phyloP scores from a whole-genome alignment of 257 asterid species.

The Leonotis leonurus region DNA sequence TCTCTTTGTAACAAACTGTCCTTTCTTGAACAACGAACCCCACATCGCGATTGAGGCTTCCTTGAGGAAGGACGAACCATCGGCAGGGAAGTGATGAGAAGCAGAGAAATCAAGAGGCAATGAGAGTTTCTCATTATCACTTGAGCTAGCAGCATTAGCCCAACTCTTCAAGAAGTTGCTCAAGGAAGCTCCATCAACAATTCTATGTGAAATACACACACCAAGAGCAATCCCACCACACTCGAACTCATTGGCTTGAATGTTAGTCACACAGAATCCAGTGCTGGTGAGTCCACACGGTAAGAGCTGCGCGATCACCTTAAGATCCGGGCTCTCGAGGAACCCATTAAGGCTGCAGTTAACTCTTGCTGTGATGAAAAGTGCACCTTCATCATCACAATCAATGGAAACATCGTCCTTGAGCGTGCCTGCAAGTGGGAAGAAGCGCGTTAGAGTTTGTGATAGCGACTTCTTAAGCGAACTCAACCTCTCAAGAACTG shows the following conservation, averaged over 20 bases:
- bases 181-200: slow-evolving; percentile 62
- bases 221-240: slow-evolving; percentile 83
- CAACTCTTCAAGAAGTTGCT: slow-evolving; percentile 47
- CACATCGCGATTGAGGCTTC: slow-evolving; percentile 50
- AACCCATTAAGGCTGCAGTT: slow-evolving; percentile 23
- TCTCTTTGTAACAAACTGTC: slow-evolving; percentile 46
- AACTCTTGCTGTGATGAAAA: slow-evolving; percentile 38
- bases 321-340: slow-evolving; percentile 42
- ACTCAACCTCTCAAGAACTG: slow-evolving; percentile 22
- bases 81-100: slow-evolving; percentile 39
- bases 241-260: slow-evolving; percentile 47
- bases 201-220: slow-evolving; percentile 50
- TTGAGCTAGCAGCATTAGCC: slow-evolving; percentile 26
- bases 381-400: slow-evolving; percentile 63
- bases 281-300: slow-evolving; percentile 35
- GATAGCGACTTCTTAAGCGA: slow-evolving; percentile 50
- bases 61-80: slow-evolving; percentile 42
- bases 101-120: slow-evolving; percentile 43
- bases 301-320: slow-evolving; percentile 30
- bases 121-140: background rate
- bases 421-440: slow-evolving; percentile 65
- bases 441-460: slow-evolving; percentile 35
- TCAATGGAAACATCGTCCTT: slow-evolving; percentile 45
- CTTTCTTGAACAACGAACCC: slow-evolving; percentile 56
- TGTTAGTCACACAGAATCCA: slow-evolving; percentile 35